Evolutionary conservation across 163 green algal genomes (phyloP).

Genomic region (Scenedesmus sp.): DNA sequence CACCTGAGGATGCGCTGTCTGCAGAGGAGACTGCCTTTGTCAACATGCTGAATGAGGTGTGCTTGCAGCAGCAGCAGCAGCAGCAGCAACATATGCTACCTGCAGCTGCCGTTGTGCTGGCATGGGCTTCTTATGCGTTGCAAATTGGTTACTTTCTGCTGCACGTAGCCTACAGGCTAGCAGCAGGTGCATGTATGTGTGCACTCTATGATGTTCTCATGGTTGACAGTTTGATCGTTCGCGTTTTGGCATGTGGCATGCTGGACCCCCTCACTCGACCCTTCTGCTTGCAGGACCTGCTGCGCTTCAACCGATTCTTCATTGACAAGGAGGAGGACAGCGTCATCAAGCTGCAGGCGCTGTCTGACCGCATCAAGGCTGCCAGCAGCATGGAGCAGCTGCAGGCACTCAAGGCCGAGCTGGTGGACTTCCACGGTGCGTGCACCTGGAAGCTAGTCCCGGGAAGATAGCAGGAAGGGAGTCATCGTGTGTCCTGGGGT

Average conservation of each 20-base stretch:
- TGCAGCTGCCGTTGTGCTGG: neutral
- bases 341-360: slow-evolving; percentile 79
- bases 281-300: slow-evolving; percentile 48
- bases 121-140: neutral
- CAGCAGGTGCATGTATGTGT: too few species aligned
- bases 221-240: too few species aligned
- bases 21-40: slow-evolving; percentile 58
- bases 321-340: slow-evolving; percentile 86
- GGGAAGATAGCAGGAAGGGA: neutral
- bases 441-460: neutral
- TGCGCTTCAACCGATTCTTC: slow-evolving; percentile 82
- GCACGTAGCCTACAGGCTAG: too few species aligned
- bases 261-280: neutral
- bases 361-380: slow-evolving; percentile 37
- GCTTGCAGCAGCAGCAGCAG: neutral
- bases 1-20: neutral
- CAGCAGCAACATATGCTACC: neutral
- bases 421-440: slow-evolving; percentile 40
- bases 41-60: slow-evolving; percentile 51
- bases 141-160: too few species aligned
- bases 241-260: neutral
- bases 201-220: too few species aligned
- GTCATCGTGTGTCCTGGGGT: neutral
- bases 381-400: slow-evolving; percentile 22
- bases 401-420: slow-evolving; percentile 38